Base-by-base conservation (phyloP, 306 rosid genomes). In the Leucaena leucocephala region DNA sequence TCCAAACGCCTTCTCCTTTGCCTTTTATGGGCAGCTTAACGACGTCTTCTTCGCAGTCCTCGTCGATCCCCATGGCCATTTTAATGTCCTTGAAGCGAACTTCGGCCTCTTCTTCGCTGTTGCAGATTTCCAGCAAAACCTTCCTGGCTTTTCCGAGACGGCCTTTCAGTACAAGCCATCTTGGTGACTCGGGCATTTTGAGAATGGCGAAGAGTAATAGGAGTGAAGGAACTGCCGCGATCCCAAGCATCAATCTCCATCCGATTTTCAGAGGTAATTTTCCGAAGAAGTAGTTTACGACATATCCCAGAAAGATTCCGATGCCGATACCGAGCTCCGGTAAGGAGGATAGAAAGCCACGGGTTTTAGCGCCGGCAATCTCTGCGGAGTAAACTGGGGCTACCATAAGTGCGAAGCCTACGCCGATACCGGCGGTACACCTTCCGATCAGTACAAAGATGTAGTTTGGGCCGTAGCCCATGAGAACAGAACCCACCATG, bases 351-450 rank as follows among this genome's bases (percentile, higher is more conserved):
- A 95, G 84, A 3, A 78, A 48, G 3, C 98, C 98, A 33, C 98
- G 78, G 0, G 84, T 74, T 1, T 77, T 4, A 0, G 98, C 78
- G 2, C 97, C 82, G 17, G 98, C 90, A 40, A 95, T 91, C 72
- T 95, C 98, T 4, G 98, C 94, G 0, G 98, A 59, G 77, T 95
- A 95, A 77, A 95, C 97, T 0, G 98, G 98, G 5, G 91, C 98
- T 68, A 91, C 83, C 93, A 91, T 88, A 1, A 95, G 92, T 0
- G 97, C 98, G 21, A 92, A 95, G 0, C 98, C 97, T 0, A 95
- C 98, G 8, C 98, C 98, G 0, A 95, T 0, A 2, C 98, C 98
- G 2, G 93, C 89, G 0, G 70, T 70, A 46, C 97, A 95, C 36
- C 98, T 82, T 59, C 98, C 98, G 8, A 54, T 0, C 86, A 92